Conservation (phyloP, 129 eudicot species). For the Flaveria sonorensis region DNA sequence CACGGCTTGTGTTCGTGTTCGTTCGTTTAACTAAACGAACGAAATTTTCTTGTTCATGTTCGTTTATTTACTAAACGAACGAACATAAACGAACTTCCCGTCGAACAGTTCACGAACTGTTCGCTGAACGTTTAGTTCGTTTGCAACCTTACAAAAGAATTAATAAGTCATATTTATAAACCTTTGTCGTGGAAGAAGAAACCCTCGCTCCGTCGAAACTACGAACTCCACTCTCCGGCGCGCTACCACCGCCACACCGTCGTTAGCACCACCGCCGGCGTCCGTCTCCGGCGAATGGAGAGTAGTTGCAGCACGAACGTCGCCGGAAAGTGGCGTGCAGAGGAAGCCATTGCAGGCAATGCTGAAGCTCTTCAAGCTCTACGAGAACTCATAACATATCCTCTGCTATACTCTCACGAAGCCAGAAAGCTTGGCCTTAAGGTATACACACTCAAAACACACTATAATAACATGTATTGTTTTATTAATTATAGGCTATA, state of each 20-base stretch:
- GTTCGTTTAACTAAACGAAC: too few relatives aligned
- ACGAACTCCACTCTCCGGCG: constrained; percentile 4
- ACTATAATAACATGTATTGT: not conserved
- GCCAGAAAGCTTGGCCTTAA: constrained; percentile 64
- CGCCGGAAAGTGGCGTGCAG: constrained; percentile 58
- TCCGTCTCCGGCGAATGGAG: constrained; percentile 32
- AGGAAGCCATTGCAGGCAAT: constrained; percentile 83
- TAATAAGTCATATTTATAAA: too few relatives aligned
- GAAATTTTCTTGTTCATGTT: too few relatives aligned
- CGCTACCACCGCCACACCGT: not conserved
- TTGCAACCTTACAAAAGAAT: too few relatives aligned
- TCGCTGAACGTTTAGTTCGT: too few relatives aligned
- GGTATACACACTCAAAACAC: constrained; percentile 36
- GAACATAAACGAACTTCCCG: too few relatives aligned
- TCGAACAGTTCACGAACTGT: too few relatives aligned
- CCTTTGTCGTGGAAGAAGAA: too few relatives aligned
- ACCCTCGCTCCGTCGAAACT: not conserved
- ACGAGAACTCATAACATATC: constrained; percentile 78
- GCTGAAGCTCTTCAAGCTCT: constrained; percentile 79
- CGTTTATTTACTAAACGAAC: too few relatives aligned
- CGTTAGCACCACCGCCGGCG: constrained; percentile 19
- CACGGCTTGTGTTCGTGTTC: too few relatives aligned
- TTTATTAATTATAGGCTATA: not conserved
- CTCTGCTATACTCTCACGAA: constrained; percentile 56
- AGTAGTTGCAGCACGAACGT: constrained; percentile 32